Evolutionary conservation across 192 early-diverging fungal genomes (phyloP), one percentile per base, ranked within the genome.

Genomic region (Backusella liffmaniae): DNA sequence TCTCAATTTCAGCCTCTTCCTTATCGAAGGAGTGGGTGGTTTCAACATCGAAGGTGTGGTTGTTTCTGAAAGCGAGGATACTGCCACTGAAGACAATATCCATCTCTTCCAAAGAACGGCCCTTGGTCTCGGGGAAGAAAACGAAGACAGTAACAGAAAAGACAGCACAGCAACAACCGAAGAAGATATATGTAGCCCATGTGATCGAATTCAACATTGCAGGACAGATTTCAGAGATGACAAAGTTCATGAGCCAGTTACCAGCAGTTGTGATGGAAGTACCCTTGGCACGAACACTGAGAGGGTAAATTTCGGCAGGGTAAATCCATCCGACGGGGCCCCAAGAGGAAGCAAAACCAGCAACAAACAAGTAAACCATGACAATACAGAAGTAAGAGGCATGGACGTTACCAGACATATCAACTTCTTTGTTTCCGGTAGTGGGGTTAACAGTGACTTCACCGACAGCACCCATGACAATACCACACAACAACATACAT

Each of bases 271-370:
- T 89, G 8, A 95, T 75, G 29, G 92, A 92, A 68, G 91, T 89
- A 56, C 91, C 95, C 84, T 97, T 97, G 73, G 94, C 86, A 53
- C 96, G 92, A 46, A 95, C 85, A 51, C 90, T 89, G 46, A 96
- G 90, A 49, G 96, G 94, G 83, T 91, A 96, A 72, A 98, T 96
- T 82, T 98, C 96, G 21, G 93, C 88, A 37, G 94, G 91, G 79
- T 95, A 94, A 78, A 95, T 90, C 96, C 95, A 98, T n/a, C 89
- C 91, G 51, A 95, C 90, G 15, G 96, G 96, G 7, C 96, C 96
- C 95, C 96, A 97, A n/a, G 95, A 93, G 79, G 84, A 87, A 66
- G 93, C 94, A 70, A 97, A 97, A 37, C 71, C 67, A 46, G 73
- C 69, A 66, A 91, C 66, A 71, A 91, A 93, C 32, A 91, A 77